Evolutionary conservation across 257 asterid genomes (phyloP).

Genomic region (Handroanthus guayacan): DNA sequence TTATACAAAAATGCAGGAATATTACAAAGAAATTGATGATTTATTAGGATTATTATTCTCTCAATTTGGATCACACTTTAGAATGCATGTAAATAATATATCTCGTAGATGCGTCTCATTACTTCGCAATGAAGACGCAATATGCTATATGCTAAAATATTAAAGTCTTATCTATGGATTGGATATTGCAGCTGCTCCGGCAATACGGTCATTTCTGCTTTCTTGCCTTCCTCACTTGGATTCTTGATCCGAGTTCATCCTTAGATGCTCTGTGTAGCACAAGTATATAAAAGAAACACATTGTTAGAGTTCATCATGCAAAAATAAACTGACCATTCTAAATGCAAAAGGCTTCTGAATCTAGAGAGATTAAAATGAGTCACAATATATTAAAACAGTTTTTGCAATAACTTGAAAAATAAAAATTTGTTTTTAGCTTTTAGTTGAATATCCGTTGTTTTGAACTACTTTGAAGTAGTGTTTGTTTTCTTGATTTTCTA

Average conservation of each 20-base stretch:
- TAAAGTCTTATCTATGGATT: not conserved
- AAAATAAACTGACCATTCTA: too few relatives aligned
- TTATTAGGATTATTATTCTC: slow-evolving; percentile 29
- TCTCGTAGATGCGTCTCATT: slow-evolving; percentile 42
- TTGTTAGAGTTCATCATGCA: slow-evolving; percentile 24
- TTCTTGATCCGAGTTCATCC: slow-evolving; percentile 40
- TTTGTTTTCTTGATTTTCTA: too few relatives aligned
- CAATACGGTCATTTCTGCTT: slow-evolving; percentile 35
- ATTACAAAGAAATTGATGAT: not conserved
- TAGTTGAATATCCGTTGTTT: too few relatives aligned
- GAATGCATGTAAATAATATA: slow-evolving; percentile 6
- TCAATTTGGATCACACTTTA: slow-evolving; percentile 16
- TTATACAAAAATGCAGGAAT: not conserved
- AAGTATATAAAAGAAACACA: not conserved
- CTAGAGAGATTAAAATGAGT: not conserved
- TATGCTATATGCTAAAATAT: not conserved
- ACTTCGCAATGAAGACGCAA: slow-evolving; percentile 53
- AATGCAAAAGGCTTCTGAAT: not conserved
- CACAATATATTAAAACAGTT: not conserved
- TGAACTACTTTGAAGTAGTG: too few relatives aligned
- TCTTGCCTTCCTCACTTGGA: slow-evolving; percentile 43
- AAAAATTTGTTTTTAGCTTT: too few relatives aligned
- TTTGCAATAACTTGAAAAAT: too few relatives aligned
- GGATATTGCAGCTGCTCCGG: not conserved
- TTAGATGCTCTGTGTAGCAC: slow-evolving; percentile 42